Percentiles rank a stretch among this genome's conserved stretches.
phyloP scores from a whole-genome alignment of 2,329 filamentous ascomycete species.

The Colletotrichum trifolii region DNA sequence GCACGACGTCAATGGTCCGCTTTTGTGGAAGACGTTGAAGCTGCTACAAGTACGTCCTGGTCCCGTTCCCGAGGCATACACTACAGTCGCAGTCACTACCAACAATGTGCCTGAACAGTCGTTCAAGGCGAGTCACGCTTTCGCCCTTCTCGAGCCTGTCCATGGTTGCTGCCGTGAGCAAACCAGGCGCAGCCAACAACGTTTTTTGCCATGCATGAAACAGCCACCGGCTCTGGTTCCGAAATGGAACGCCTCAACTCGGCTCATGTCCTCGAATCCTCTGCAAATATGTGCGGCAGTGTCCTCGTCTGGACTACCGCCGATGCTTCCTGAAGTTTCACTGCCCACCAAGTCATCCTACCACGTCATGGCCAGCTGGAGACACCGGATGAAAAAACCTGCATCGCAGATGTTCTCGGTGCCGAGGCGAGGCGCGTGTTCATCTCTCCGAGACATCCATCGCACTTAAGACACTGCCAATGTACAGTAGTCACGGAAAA shows the following conservation, averaged over 20 bases:
- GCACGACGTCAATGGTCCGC: slow-evolving; percentile 29
- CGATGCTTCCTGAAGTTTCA: too few species aligned
- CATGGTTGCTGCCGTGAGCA: too few species aligned
- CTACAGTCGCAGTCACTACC: background rate
- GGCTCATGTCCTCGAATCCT: too few species aligned
- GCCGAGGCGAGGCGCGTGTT: background rate
- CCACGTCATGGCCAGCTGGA: background rate
- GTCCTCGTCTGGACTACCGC: too few species aligned
- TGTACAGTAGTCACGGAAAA: too few species aligned
- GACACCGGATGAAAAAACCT: slow-evolving; percentile 16
- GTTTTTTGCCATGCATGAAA: background rate
- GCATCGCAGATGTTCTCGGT: background rate
- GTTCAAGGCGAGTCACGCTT: too few species aligned
- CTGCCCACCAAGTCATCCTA: too few species aligned
- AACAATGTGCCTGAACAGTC: background rate
- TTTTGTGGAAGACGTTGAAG: slow-evolving; percentile 1
- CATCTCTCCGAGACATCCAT: slow-evolving; percentile 3
- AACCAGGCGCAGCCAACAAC: too few species aligned
- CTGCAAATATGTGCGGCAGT: too few species aligned
- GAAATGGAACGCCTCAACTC: too few species aligned
- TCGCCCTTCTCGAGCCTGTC: too few species aligned
- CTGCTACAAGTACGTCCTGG: background rate
- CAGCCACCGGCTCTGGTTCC: background rate
- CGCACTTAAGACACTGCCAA: background rate
- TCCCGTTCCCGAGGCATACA: slow-evolving; percentile 8